Evolutionary conservation across 2,329 filamentous ascomycete species (phyloP), one percentile per base, ranked within the genome.

Genomic region (Teratosphaeria viscida): DNA sequence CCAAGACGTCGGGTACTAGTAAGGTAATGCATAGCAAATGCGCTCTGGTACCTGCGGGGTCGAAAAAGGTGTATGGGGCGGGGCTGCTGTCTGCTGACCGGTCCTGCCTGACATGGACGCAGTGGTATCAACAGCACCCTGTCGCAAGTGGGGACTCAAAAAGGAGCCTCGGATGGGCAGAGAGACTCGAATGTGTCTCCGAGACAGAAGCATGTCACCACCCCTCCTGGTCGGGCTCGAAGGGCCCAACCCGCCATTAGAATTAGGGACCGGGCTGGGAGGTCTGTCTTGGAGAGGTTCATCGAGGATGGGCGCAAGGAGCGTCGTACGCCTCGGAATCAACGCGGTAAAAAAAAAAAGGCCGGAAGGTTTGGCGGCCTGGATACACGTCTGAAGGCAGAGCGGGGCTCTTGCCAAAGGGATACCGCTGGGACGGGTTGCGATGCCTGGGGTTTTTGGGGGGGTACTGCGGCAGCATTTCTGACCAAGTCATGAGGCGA

Each of bases 311-410:
- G 72, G 70, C 19, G 68, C 69, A 54, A n/a, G n/a, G 19, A 72
- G 70, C 23, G 72, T 75, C n/a, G 65, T 73, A 37, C 64, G 71
- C 52, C 67, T 68, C 61, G 73, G 74, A 53, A 71, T 74, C 63
- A 71, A 72, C 62, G 57, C 63, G 8, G 60, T 0, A 2, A 68
- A 27, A 62, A 23, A 2, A 68, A 26, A 62, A 70, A 53, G 63
- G 65, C 29, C 57, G 63, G 43, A 67, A 67, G 56, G 64, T 68
- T 23, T 16, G 64, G 68, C 2, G 63, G 63, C 2, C 54, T 19
- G 16, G 66, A 67, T 60, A 59, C 60, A 59, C 60, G 34, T 34
- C 54, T 43, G 66, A 65, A 14, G 67, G 66, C 2, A 58, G 66
- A 60, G 63, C 61, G 23, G 58, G 23, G 59, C 57, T 14, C 16